phyloP scores from a whole-genome alignment of 345 rosid species.

The Schrenkiella parvula region DNA sequence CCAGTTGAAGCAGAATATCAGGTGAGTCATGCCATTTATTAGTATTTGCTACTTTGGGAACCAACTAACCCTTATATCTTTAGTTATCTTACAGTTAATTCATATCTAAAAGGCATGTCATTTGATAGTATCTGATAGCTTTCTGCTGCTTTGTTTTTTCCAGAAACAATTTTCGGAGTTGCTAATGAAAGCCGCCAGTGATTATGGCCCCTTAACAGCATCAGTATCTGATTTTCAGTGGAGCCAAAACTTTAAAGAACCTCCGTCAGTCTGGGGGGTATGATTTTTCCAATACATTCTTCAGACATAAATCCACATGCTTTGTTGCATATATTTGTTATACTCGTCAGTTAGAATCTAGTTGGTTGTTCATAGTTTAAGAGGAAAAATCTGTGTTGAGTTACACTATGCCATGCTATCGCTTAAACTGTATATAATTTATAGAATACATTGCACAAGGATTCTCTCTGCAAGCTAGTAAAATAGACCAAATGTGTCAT shows the following conservation, averaged over 20 bases:
- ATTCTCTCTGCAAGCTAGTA: neutral
- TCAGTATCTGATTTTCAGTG: slow-evolving; percentile 90
- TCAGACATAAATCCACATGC: neutral
- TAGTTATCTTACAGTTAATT: neutral
- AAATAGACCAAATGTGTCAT: neutral
- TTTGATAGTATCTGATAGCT: neutral
- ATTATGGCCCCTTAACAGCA: slow-evolving; percentile 91
- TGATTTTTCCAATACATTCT: neutral
- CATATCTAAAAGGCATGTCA: neutral
- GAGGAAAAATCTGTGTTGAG: neutral
- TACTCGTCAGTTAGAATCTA: neutral
- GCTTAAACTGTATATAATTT: neutral
- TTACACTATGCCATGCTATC: neutral
- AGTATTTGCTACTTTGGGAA: neutral
- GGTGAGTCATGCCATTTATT: slow-evolving; percentile 38
- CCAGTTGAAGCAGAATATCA: slow-evolving; percentile 99
- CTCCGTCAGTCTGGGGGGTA: slow-evolving; percentile 99
- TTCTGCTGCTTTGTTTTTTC: slow-evolving; percentile 28
- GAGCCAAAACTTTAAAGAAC: slow-evolving; percentile 97
- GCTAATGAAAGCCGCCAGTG: slow-evolving; percentile 97
- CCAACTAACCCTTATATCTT: neutral
- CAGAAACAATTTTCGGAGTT: slow-evolving; percentile 98
- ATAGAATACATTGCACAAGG: neutral
- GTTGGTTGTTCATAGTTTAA: neutral
- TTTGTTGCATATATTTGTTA: neutral